Evolutionary conservation across 2,329 filamentous ascomycete species (phyloP).

Genomic region (Coniosporium tulheliwenetii): DNA sequence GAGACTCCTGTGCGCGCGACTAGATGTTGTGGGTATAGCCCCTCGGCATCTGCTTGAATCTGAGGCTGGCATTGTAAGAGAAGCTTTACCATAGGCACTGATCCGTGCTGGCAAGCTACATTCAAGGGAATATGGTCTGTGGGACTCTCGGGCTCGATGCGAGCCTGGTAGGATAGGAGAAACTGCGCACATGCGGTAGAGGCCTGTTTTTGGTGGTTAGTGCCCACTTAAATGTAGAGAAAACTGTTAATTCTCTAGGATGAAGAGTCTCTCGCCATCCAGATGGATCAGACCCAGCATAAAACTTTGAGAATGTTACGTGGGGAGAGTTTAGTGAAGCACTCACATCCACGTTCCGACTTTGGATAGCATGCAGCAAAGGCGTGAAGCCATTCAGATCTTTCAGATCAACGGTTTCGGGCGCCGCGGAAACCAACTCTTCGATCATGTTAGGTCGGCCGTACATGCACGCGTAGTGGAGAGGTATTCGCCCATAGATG

Average conservation of each 20-base stretch:
- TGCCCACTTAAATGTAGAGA: no score
- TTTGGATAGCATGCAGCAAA: conserved; percentile 68
- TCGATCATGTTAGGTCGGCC: conserved; percentile 74
- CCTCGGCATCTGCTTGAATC: conserved; percentile 89
- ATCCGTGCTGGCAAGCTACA: conserved; percentile 86
- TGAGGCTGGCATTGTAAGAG: conserved; percentile 66
- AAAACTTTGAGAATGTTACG: no score
- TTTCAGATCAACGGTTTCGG: conserved; percentile 66
- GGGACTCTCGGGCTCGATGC: conserved; percentile 72
- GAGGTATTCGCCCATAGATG: conserved; percentile 81
- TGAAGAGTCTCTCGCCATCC: no score
- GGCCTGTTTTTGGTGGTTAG: conserved; percentile 35
- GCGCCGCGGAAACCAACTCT: conserved; percentile 51
- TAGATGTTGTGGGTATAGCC: conserved; percentile 90
- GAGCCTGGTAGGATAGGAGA: conserved; percentile 62
- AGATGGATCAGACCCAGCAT: no score
- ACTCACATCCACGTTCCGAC: no score
- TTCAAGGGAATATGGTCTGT: conserved; percentile 90
- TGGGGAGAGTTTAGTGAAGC: no score
- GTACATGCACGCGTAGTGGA: conserved; percentile 95
- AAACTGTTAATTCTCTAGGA: no score
- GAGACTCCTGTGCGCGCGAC: conserved; percentile 79
- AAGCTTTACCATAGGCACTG: conserved; percentile 67
- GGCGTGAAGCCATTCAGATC: conserved; percentile 98
- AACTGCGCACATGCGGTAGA: conserved; percentile 66